Evolutionary conservation across 2,329 filamentous ascomycete genomes (phyloP).

Genomic region (Mycosphaerelloides madeirae): DNA sequence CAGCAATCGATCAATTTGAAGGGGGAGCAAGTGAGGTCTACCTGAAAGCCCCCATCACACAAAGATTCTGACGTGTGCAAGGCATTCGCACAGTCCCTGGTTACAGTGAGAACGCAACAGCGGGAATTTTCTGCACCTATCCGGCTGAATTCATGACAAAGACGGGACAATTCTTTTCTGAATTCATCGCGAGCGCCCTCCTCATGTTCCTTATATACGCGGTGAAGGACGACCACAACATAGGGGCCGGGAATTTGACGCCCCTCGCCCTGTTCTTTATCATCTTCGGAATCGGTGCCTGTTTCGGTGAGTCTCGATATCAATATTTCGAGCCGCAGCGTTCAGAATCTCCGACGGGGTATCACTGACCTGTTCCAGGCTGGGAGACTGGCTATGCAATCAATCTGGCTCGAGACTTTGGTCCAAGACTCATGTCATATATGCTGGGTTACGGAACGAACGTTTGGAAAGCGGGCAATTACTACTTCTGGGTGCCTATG

Average conservation of each 20-base stretch:
- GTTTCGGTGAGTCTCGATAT: constrained; percentile 60
- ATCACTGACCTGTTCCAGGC: too few species aligned
- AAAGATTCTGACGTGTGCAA: too few species aligned
- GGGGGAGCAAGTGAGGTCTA: constrained; percentile 41
- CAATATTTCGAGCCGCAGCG: too few species aligned
- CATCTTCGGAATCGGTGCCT: constrained; percentile 67
- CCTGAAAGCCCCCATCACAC: too few species aligned
- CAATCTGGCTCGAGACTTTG: constrained; percentile 68
- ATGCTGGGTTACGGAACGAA: constrained; percentile 63
- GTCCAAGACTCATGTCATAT: constrained; percentile 61
- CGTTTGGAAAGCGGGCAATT: constrained; percentile 62
- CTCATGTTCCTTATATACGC: constrained; percentile 70
- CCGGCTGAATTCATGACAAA: constrained; percentile 62
- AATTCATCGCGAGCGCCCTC: constrained; percentile 63
- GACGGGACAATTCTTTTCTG: constrained; percentile 65
- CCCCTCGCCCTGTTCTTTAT: constrained; percentile 65
- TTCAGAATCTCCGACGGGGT: too few species aligned
- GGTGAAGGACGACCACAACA: constrained; percentile 55
- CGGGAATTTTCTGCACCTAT: constrained; percentile 70
- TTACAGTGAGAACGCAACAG: constrained; percentile 55
- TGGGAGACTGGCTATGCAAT: constrained; percentile 68
- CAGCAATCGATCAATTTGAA: constrained; percentile 33
- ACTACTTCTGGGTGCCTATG: constrained; percentile 75
- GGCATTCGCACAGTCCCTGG: constrained; percentile 55
- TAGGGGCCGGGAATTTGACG: constrained; percentile 54